Conservation (phyloP, 2,329 filamentous ascomycete species). For the Emergomyces pasteurianus region DNA sequence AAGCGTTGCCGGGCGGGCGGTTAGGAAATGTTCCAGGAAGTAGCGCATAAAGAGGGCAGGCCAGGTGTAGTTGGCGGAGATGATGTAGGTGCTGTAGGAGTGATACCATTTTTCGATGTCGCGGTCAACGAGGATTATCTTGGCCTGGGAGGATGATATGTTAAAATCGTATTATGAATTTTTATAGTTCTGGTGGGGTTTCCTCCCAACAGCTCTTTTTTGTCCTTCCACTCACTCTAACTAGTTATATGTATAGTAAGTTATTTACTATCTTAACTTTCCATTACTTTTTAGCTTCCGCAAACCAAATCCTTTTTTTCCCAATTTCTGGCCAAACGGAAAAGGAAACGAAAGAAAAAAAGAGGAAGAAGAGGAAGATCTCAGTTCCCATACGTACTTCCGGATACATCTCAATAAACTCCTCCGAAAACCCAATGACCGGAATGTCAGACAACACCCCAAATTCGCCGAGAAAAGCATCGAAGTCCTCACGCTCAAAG, state of each 20-base stretch:
- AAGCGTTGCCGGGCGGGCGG: neutral
- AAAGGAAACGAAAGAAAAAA: no score
- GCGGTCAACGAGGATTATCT: slow-evolving; percentile 1
- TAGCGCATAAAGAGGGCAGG: neutral
- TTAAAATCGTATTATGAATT: neutral
- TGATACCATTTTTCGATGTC: slow-evolving; percentile 1
- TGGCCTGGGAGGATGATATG: neutral
- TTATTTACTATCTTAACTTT: no score
- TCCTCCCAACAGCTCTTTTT: no score
- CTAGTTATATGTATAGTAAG: no score
- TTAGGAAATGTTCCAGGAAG: neutral
- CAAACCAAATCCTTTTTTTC: no score
- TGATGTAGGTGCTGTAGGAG: neutral
- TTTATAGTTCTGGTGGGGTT: no score
- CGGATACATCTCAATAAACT: slow-evolving; percentile 2
- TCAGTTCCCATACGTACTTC: neutral
- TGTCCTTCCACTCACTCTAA: no score
- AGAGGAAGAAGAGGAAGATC: neutral
- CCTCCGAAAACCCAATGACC: slow-evolving; percentile 1
- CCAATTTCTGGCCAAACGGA: no score
- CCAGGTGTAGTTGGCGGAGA: neutral
- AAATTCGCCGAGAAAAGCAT: neutral
- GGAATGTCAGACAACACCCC: neutral
- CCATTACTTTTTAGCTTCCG: no score
- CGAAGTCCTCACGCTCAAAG: neutral